phyloP scores from a whole-genome alignment of 2,329 filamentous ascomycete genomes.

The Botryosphaeria dothidea region DNA sequence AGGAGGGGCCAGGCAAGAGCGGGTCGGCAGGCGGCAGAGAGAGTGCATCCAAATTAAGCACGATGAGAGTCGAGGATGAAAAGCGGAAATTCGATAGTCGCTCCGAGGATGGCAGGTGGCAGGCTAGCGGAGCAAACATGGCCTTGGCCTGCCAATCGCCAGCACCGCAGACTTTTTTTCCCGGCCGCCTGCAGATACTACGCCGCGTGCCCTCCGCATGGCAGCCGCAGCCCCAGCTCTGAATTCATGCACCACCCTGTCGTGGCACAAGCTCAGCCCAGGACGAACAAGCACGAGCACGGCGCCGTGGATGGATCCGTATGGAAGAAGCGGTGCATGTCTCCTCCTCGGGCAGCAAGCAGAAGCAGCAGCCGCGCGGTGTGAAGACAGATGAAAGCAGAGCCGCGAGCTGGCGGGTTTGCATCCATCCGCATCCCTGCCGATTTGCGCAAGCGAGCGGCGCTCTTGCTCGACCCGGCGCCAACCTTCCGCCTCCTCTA shows the following conservation, averaged over 20 bases:
- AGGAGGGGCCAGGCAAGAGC: slow-evolving; percentile 1
- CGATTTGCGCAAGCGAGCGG: not conserved
- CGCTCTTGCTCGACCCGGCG: not conserved
- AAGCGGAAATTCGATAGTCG: slow-evolving; percentile 15
- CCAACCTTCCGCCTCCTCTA: not conserved
- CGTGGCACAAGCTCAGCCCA: not conserved
- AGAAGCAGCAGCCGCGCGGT: not conserved
- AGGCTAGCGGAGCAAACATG: not conserved
- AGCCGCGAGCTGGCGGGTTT: not conserved
- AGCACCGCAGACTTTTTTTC: not conserved
- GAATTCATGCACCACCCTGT: not conserved
- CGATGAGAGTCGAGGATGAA: not conserved
- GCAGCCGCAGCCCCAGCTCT: not conserved
- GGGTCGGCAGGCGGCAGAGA: not conserved
- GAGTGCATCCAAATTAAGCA: slow-evolving; percentile 11
- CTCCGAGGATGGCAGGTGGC: slow-evolving; percentile 5
- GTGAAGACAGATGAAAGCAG: not conserved
- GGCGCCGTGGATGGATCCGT: not conserved
- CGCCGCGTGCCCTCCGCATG: not conserved
- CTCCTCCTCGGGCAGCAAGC: not conserved
- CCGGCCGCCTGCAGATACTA: not conserved
- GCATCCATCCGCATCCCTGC: too few relatives aligned
- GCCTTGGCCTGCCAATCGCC: not conserved
- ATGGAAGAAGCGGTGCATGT: not conserved
- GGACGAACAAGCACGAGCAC: not conserved